phyloP scores from a whole-genome alignment of 2,329 filamentous ascomycete genomes.

The Diaporthe helianthi region DNA sequence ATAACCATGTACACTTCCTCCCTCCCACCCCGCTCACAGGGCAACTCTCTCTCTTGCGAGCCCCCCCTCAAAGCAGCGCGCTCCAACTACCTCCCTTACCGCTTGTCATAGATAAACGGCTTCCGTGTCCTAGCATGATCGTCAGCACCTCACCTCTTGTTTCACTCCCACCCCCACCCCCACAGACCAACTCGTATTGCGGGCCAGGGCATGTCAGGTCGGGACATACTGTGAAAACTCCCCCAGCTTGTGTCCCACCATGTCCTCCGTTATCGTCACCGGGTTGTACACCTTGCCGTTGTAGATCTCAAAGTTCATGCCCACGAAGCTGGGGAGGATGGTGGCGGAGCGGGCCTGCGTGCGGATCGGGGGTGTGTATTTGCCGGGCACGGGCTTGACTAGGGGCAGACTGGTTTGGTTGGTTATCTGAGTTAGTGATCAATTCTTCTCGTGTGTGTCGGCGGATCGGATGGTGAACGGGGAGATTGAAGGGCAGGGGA shows the following conservation, averaged over 20 bases:
- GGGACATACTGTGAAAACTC: conserved; percentile 84
- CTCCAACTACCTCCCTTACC: conserved; percentile 10
- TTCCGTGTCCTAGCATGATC: conserved; percentile 58
- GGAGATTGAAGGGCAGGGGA: neutral
- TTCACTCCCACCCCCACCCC: too few relatives aligned
- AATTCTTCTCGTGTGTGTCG: neutral
- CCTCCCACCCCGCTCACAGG: too few relatives aligned
- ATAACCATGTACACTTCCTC: too few relatives aligned
- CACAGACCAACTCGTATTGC: too few relatives aligned
- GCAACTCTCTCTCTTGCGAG: too few relatives aligned
- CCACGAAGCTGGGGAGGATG: conserved; percentile 91
- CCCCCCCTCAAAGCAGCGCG: too few relatives aligned
- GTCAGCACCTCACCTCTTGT: neutral
- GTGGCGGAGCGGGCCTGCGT: conserved; percentile 89
- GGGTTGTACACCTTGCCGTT: conserved; percentile 90
- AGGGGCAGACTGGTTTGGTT: conserved; percentile 66
- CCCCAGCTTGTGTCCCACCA: conserved; percentile 94
- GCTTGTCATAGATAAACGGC: conserved; percentile 61
- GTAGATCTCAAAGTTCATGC: conserved; percentile 86
- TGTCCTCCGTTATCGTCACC: conserved; percentile 87
- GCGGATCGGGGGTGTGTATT: conserved; percentile 74
- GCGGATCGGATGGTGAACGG: conserved; percentile 24
- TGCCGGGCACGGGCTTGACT: conserved; percentile 63
- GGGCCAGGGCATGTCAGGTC: too few relatives aligned
- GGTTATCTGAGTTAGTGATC: neutral